A percentile compares a stretch with the other conserved stretches of the same genome.
phyloP scores from a whole-genome alignment of 352 stramenopile genomes.

The Globisporangium carolinianum region DNA sequence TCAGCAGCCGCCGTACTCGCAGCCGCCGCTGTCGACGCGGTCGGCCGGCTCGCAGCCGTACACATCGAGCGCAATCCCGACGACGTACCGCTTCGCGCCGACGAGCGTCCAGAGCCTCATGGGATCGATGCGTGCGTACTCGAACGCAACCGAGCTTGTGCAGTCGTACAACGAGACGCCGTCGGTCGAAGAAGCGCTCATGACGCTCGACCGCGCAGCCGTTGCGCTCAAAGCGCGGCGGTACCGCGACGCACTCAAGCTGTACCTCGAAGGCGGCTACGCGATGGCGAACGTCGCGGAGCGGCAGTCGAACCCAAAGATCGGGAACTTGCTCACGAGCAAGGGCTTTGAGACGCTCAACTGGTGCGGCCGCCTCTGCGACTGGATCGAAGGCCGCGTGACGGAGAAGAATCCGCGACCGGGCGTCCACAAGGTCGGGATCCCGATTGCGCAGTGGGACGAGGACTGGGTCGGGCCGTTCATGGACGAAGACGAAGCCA shows the following conservation, averaged over 20 bases:
- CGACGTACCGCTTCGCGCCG: constrained; percentile 43
- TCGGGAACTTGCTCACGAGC: constrained; percentile 78
- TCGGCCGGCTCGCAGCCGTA: constrained; percentile 74
- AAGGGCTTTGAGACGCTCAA: constrained; percentile 86
- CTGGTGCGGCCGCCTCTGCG: constrained; percentile 72
- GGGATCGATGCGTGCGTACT: constrained; percentile 72
- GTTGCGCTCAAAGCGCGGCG: constrained; percentile 45
- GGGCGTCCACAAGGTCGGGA: constrained; percentile 75
- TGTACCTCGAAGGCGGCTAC: constrained; percentile 81
- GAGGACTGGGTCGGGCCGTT: constrained; percentile 68
- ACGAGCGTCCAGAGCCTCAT: constrained; percentile 67
- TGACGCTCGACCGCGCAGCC: constrained; percentile 64
- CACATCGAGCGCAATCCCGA: constrained; percentile 71
- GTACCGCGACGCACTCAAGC: constrained; percentile 72
- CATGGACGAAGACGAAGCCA: constrained; percentile 69
- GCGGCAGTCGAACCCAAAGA: constrained; percentile 70
- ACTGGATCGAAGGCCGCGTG: constrained; percentile 81
- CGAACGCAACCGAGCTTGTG: constrained; percentile 64
- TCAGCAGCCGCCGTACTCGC: constrained; percentile 8
- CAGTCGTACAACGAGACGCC: constrained; percentile 70
- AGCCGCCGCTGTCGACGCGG: constrained; percentile 61
- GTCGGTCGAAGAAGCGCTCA: constrained; percentile 72
- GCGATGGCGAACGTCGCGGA: constrained; percentile 80
- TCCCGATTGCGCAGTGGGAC: constrained; percentile 58
- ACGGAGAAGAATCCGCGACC: constrained; percentile 67